These are phyloP conservation scores for Stereocaulon alpinum DNA, from an alignment of 495 filamentous ascomycete species.

Conservation along the genomic window DNA sequence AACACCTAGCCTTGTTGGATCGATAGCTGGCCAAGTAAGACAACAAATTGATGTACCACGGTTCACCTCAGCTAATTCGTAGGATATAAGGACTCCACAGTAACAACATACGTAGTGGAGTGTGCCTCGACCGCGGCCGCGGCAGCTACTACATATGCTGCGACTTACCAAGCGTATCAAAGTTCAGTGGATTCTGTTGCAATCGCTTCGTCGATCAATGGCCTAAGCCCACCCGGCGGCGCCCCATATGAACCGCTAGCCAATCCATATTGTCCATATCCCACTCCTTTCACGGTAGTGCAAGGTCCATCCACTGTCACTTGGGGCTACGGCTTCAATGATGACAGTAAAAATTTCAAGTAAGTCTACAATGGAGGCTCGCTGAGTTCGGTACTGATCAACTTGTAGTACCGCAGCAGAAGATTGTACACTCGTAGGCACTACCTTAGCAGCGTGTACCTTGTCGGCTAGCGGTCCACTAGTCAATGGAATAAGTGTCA, in stretches of 20 bases:
- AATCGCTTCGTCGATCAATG: too few species aligned
- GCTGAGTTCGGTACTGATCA: neutral
- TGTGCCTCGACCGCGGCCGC: neutral
- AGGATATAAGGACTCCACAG: neutral
- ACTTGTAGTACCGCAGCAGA: neutral
- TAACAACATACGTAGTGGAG: conserved; percentile 4
- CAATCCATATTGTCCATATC: neutral
- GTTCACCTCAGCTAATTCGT: neutral
- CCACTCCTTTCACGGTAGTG: neutral
- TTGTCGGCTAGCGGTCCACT: neutral
- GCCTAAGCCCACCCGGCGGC: neutral
- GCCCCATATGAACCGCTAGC: too few species aligned
- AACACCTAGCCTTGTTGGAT: conserved; percentile 3
- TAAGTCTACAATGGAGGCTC: neutral
- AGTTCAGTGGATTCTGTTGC: neutral
- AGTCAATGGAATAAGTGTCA: neutral
- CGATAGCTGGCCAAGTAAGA: conserved; percentile 6
- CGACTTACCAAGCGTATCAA: too few species aligned
- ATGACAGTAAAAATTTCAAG: neutral
- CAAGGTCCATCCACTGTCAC: conserved; percentile 8
- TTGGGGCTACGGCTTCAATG: neutral
- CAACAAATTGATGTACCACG: neutral
- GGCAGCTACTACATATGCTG: neutral
- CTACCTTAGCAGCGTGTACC: conserved; percentile 1
- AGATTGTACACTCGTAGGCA: conserved; percentile 1